Conservation (phyloP, 2,329 filamentous ascomycete species). For the Fusarium chuoi region DNA sequence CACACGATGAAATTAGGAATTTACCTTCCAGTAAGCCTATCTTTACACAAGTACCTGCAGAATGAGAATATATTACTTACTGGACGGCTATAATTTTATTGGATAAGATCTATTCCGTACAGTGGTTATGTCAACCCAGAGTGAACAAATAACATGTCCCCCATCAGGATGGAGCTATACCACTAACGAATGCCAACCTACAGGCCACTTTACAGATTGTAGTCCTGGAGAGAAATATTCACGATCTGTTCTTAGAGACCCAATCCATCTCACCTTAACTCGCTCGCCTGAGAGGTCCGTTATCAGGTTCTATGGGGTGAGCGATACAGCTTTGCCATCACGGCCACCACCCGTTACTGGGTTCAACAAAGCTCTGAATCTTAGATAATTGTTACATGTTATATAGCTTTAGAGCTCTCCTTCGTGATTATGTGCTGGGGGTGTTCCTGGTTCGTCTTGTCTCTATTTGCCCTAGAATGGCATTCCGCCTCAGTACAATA, state of each 20-base stretch:
- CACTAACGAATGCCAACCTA: background rate
- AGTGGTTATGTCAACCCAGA: background rate
- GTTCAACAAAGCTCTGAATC: background rate
- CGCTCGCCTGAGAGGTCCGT: background rate
- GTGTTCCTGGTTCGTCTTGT: background rate
- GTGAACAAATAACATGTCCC: background rate
- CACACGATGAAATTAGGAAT: background rate
- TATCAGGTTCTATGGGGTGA: background rate
- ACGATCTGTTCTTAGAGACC: background rate
- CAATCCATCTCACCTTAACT: too few relatives aligned
- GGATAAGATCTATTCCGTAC: background rate
- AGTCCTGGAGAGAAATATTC: background rate
- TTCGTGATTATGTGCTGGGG: background rate
- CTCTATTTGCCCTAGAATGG: background rate
- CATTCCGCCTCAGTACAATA: background rate
- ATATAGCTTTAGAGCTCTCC: background rate
- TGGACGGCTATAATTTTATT: background rate
- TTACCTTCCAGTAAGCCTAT: background rate
- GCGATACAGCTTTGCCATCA: background rate
- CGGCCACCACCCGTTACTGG: background rate
- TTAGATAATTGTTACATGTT: background rate
- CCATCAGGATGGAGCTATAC: background rate
- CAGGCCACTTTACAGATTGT: background rate
- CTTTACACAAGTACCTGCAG: background rate
- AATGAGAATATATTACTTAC: too few relatives aligned